phyloP scores from a whole-genome alignment of 2,329 filamentous ascomycete genomes.

The Curvularia eragrostidis region DNA sequence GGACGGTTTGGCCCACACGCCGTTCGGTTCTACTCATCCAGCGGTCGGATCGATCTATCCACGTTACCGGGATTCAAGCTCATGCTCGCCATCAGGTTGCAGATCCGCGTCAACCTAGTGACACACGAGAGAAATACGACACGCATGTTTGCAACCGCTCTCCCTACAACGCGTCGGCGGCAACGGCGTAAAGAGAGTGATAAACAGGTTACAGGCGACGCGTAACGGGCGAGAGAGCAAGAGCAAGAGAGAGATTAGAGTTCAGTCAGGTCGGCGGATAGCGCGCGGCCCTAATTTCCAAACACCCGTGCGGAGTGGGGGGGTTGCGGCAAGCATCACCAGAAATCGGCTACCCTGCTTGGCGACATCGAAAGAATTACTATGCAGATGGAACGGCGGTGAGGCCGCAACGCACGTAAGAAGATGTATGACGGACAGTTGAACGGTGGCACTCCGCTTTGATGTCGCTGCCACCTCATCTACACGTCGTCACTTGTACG shows the following conservation, averaged over 20 bases:
- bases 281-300: slow-evolving; percentile 2
- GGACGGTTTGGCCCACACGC: not conserved
- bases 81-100: not conserved
- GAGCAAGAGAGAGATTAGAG: not conserved
- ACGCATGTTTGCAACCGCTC: not conserved
- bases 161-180: not conserved
- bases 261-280: not conserved
- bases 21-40: slow-evolving; percentile 6
- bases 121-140: not conserved
- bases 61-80: slow-evolving; percentile 5
- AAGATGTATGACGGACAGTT: not conserved
- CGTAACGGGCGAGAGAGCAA: slow-evolving; percentile 3
- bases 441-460: not conserved
- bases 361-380: not conserved
- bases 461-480: not conserved
- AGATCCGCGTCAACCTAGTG: slow-evolving; percentile 1
- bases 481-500: not conserved
- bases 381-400: slow-evolving; percentile 3
- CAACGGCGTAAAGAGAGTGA: not conserved
- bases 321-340: not conserved
- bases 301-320: not conserved
- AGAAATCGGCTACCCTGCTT: not conserved
- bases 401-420: not conserved
- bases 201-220: not conserved
- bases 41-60: slow-evolving; percentile 14